Percentiles rank a stretch among this genome's conserved stretches.
Evolutionary conservation across 495 filamentous ascomycete species (phyloP).

Genomic region (Xylaria grammica): DNA sequence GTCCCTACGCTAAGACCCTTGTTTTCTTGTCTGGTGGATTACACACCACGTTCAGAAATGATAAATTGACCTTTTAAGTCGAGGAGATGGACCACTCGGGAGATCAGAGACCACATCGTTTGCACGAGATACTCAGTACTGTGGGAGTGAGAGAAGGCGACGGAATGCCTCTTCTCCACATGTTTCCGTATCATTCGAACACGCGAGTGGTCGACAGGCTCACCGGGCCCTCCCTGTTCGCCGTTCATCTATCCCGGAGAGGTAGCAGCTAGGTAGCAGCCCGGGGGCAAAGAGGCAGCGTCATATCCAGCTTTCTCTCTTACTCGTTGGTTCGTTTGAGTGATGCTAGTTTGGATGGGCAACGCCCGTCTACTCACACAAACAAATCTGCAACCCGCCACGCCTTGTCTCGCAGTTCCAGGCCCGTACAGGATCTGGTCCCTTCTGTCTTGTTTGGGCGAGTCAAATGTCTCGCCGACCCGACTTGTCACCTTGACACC

Average conservation of each 20-base stretch:
- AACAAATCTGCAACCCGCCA: slow-evolving; percentile 22
- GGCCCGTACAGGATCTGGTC: slow-evolving; percentile 14
- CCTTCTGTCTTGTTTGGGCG: slow-evolving; percentile 19
- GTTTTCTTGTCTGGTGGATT: slow-evolving; percentile 21
- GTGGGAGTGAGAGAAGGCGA: slow-evolving; percentile 5
- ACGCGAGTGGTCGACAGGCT: slow-evolving; percentile 21
- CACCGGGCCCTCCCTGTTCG: slow-evolving; percentile 21
- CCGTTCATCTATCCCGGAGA: slow-evolving; percentile 9
- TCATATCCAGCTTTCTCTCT: slow-evolving; percentile 6
- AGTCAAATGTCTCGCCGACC: slow-evolving; percentile 24
- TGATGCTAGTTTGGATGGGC: slow-evolving; percentile 9
- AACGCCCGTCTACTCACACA: slow-evolving; percentile 8
- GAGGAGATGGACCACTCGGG: slow-evolving; percentile 11
- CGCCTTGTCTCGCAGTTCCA: slow-evolving; percentile 20
- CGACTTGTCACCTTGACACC: slow-evolving; percentile 22
- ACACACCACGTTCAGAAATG: slow-evolving; percentile 27
- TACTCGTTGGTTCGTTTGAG: not conserved
- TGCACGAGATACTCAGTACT: not conserved
- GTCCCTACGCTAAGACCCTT: slow-evolving; percentile 24
- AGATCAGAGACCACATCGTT: slow-evolving; percentile 9
- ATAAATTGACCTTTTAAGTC: slow-evolving; percentile 12
- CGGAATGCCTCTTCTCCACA: slow-evolving; percentile 18
- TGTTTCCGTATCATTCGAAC: slow-evolving; percentile 11
- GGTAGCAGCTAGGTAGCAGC: slow-evolving; percentile 9
- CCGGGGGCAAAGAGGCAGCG: slow-evolving; percentile 1